These are phyloP conservation scores for Boletales sp. DNA, from an alignment of 768 basidiomycete species.

Conservation along the genomic window DNA sequence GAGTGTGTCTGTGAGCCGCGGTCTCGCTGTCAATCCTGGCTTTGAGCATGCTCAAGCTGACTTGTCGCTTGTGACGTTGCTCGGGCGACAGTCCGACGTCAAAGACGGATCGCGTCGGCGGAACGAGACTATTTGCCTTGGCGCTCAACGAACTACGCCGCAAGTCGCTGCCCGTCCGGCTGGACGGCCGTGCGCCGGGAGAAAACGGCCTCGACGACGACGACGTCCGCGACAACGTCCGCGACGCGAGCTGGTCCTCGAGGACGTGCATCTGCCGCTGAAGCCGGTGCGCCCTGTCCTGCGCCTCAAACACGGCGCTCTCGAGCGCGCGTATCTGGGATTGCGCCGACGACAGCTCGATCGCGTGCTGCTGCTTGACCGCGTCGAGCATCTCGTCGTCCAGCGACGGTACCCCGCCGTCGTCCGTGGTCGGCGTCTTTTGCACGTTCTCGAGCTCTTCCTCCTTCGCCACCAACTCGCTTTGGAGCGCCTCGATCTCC, in stretches of 20 bases:
- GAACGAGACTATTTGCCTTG: conserved; percentile 31
- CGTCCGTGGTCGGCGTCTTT: conserved; percentile 38
- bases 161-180: conserved; percentile 37
- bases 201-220: conserved; percentile 46
- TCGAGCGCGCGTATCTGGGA: conserved; percentile 79
- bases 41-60: conserved; percentile 86
- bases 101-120: conserved; percentile 53
- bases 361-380: conserved; percentile 66
- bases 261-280: conserved; percentile 64
- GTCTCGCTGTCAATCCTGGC: conserved; percentile 85
- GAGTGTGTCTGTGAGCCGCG: conserved; percentile 40
- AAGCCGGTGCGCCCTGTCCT: conserved; percentile 60
- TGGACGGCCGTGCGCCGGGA: conserved; percentile 43
- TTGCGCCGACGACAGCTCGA: conserved; percentile 78
- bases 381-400: conserved; percentile 73
- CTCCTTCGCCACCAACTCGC: conserved; percentile 58
- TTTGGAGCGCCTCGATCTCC: conserved; percentile 68
- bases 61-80: conserved; percentile 75
- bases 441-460: conserved; percentile 61
- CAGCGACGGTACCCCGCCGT: conserved; percentile 46
- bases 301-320: conserved; percentile 66
- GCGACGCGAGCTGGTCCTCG: conserved; percentile 60
- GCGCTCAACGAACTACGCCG: conserved; percentile 35
- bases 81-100: conserved; percentile 72
- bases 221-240: conserved; percentile 39